Base-by-base conservation (phyloP, 1,284 basidiomycete genomes). In the Cutaneotrichosporon daszewskae region DNA sequence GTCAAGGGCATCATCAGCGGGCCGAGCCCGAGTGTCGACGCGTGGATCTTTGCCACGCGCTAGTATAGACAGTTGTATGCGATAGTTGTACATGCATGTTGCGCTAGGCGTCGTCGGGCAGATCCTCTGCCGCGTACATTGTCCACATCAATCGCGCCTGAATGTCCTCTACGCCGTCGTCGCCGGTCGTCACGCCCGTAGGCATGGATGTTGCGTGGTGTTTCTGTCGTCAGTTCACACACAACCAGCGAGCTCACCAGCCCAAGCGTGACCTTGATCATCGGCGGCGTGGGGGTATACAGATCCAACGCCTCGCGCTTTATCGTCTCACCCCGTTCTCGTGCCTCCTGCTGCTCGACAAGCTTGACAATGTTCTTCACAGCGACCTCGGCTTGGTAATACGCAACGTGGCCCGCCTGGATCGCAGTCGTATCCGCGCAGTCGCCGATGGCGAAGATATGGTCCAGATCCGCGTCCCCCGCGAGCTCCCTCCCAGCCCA, bases 241-340 rank as follows among this genome's bases (percentile, higher is more conserved):
- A 10, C 7, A 20, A 2, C 12, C 16, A 12, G 17, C 1, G 10
- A 5, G 28, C 39, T 18, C 23, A 41, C 39, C 49, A 82, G 60
- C 3, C 83, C 83, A 20, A 85, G 73, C 0, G 83, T 79, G 13
- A 86, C 74, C 66, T 84, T 84, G 73, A 85, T 85, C 36, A 75
- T 78, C 5, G 81, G 81, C 14, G 73, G 61, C 7, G 75, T 74
- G 12, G 78, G 77, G 9, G 58, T 71, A 63, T 85, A 85, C 12
- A 64, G 61, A 50, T 82, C 79, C 23, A 87, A 59, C 37, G 40
- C 51, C 24, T 51, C 51, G 12, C 39, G 55, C 33, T 60, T 47
- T 52, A 35, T 37, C 11, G 38, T 32, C 10, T 58, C 60, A 9
- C 13, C 33, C 29, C 19, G 4, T 20, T 14, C 20, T 20, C 22